These are phyloP conservation scores for Guillardia theta DNA, from an alignment of 78 protist species.

Conservation along the genomic window DNA sequence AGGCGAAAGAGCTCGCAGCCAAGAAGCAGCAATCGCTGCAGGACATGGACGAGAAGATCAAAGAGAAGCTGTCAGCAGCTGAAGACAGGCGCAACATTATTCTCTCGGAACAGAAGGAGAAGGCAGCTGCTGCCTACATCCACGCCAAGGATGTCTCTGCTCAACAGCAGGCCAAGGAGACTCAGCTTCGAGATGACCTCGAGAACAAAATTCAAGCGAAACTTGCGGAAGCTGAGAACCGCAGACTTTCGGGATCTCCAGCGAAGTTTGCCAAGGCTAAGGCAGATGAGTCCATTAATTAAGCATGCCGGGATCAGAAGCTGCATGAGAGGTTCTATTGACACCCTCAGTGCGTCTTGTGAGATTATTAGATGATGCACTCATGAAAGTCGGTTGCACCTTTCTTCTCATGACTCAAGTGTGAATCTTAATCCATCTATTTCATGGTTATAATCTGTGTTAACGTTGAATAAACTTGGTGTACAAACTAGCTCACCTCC, in stretches of 20 bases:
- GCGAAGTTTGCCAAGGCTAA: not conserved
- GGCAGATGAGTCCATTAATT: no score
- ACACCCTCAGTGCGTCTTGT: no score
- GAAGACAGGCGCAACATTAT: not conserved
- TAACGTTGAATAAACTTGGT: no score
- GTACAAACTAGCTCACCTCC: no score
- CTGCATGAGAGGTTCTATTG: no score
- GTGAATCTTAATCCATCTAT: no score
- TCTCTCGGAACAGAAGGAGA: not conserved
- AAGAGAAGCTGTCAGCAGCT: constrained; percentile 3
- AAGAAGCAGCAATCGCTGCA: not conserved
- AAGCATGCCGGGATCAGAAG: no score
- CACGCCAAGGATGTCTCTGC: not conserved
- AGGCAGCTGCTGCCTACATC: not conserved
- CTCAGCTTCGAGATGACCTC: not conserved
- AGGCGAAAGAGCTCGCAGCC: not conserved
- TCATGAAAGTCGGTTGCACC: no score
- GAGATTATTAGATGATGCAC: no score
- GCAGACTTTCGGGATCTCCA: not conserved
- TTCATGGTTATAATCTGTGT: no score
- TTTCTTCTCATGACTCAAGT: no score
- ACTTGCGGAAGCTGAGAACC: not conserved
- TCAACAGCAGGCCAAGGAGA: not conserved
- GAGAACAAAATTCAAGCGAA: not conserved
- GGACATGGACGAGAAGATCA: not conserved